Base-by-base conservation (phyloP, 805 yeast species). In the Kockiozyma suomiensis region DNA sequence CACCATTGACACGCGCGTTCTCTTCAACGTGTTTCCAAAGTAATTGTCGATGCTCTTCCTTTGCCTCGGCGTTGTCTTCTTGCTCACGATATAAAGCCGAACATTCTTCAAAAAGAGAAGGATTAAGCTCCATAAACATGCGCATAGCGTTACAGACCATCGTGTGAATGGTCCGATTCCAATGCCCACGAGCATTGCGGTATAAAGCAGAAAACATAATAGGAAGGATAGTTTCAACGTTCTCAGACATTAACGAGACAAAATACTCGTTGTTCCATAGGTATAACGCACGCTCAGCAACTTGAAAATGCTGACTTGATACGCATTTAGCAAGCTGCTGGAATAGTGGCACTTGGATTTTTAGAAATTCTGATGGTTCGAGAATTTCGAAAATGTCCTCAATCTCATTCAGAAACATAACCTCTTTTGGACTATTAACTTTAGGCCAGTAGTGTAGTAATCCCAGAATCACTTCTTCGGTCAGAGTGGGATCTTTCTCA, bases 391-490 rank as follows among this genome's bases (percentile, higher is more conserved):
- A 90, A 3, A 94, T 92, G 73, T 94, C 99, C 74, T 94, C 99
- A 66, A 94, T 84, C 77, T 94, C 99, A 74, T 93, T 90, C 70
- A 94, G 78, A 70, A 92, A 94, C 96, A 94, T 87, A 26, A 94
- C 89, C 76, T 94, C 99, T 71, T 94, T 94, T 13, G 97, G 94
- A 26, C 96, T 86, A 71, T 90, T 90, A 51, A 89, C 86, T 74
- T 94, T 94, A 56, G 99, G 99, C 99, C 99, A 94, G 77, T 86
- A 94, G 70, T 96, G 82, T 68, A 94, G 77, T 61, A 94, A 77
- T 2, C 97, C 97, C 90, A 90, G 85, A 28, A 94, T 84, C n/a
- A 94, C 98, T 73, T 92, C 98, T 73, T 92, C 97, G 1, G 98
- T 93, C 68, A 94, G 79, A 13, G 82, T 66, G 2, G 97, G 96